Percentiles rank a stretch among this genome's conserved stretches.
phyloP scores from a whole-genome alignment of 192 early-diverging fungal genomes.

The Backusella luteola region DNA sequence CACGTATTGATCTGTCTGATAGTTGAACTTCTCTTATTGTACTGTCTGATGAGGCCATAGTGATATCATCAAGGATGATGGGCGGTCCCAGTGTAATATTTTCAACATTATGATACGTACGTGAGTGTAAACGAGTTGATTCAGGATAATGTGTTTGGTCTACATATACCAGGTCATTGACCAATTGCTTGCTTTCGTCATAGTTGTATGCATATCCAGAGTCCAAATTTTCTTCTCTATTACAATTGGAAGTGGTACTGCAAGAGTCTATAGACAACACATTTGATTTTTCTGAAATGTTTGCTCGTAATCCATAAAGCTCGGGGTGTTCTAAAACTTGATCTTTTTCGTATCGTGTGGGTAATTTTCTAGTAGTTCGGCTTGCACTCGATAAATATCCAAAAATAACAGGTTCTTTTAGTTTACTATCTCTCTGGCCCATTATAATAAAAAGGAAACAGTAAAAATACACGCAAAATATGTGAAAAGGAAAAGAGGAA shows the following conservation, averaged over 20 bases:
- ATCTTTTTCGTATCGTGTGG: not conserved
- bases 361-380: not conserved
- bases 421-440: not conserved
- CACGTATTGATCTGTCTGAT: conserved; percentile 51
- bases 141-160: conserved; percentile 18
- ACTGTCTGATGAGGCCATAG: not conserved
- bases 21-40: conserved; percentile 46
- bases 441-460: conserved; percentile 1
- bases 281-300: not conserved
- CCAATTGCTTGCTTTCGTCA: conserved; percentile 10
- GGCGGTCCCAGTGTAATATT: not conserved
- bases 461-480: not conserved
- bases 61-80: not conserved
- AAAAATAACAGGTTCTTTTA: conserved; percentile 2
- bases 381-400: not conserved
- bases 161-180: conserved; percentile 18
- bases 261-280: not conserved
- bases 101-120: not conserved
- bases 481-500: not conserved
- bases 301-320: not conserved
- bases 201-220: conserved; percentile 10
- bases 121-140: not conserved
- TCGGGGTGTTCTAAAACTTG: not conserved
- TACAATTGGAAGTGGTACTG: not conserved
- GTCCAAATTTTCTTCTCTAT: not conserved